phyloP scores from a whole-genome alignment of 2,329 filamentous ascomycete genomes.

The Dothideomycetes sp. region DNA sequence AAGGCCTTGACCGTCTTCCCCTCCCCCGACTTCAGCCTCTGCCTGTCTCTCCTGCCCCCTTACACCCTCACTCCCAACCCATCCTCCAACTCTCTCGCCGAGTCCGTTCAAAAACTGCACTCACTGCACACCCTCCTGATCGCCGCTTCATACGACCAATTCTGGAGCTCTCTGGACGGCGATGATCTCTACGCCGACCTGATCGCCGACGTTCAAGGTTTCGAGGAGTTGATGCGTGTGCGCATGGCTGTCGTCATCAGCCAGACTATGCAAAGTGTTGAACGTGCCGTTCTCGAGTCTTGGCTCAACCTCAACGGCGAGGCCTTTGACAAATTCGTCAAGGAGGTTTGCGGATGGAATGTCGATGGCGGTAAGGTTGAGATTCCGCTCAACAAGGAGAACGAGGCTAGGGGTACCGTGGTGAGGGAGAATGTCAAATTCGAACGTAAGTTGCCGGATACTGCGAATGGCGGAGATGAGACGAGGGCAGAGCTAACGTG shows the following conservation, averaged over 20 bases:
- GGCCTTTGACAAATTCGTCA: slow-evolving; percentile 42
- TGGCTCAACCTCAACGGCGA: slow-evolving; percentile 40
- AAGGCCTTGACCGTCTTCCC: slow-evolving; percentile 97
- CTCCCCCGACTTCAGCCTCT: slow-evolving; percentile 86
- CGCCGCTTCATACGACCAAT: slow-evolving; percentile 78
- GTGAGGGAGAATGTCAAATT: slow-evolving; percentile 93
- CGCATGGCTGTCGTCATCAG: slow-evolving; percentile 82
- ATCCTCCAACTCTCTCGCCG: slow-evolving; percentile 55
- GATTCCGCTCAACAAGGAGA: slow-evolving; percentile 89
- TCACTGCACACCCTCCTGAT: slow-evolving; percentile 79
- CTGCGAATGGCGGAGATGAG: background rate
- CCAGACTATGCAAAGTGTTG: slow-evolving; percentile 72
- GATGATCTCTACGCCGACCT: slow-evolving; percentile 95
- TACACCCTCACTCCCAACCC: slow-evolving; percentile 59
- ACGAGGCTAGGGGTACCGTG: slow-evolving; percentile 91
- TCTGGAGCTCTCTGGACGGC: slow-evolving; percentile 87
- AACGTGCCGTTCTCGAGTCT: slow-evolving; percentile 36
- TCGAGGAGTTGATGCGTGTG: slow-evolving; percentile 87
- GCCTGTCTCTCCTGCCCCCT: slow-evolving; percentile 85
- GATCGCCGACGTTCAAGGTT: slow-evolving; percentile 85
- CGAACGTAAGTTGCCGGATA: slow-evolving; percentile 47
- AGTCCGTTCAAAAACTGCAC: slow-evolving; percentile 83
- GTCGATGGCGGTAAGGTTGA: slow-evolving; percentile 59
- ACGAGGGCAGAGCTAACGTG: background rate
- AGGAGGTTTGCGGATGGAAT: slow-evolving; percentile 64